These are phyloP conservation scores for Orbilia javanica DNA, from an alignment of 2,329 filamentous ascomycete genomes.

Conservation along the genomic window DNA sequence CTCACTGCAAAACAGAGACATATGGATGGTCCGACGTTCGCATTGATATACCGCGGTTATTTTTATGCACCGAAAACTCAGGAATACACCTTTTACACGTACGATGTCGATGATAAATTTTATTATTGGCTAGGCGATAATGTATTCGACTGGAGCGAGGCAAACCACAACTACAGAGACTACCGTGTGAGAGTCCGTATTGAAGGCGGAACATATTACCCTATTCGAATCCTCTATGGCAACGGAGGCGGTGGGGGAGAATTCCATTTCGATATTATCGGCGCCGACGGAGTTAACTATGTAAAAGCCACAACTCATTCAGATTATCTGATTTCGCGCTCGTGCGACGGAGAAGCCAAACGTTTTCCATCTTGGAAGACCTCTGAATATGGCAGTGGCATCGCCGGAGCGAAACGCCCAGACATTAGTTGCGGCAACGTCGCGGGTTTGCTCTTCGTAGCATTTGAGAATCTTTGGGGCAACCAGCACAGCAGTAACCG, in stretches of 20 bases:
- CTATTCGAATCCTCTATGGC: conserved; percentile 14
- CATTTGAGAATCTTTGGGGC: conserved; percentile 3
- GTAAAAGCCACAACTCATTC: background rate
- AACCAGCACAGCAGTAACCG: conserved; percentile 4
- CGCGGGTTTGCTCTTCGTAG: conserved; percentile 8
- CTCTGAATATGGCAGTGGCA: conserved; percentile 3
- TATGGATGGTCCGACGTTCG: conserved; percentile 18
- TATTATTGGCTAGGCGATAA: conserved; percentile 12
- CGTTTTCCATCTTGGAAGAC: conserved; percentile 9
- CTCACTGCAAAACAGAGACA: conserved; percentile 5
- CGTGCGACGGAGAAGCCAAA: conserved; percentile 21
- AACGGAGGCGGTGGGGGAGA: conserved; percentile 19
- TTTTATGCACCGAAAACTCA: conserved; percentile 29
- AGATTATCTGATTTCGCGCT: conserved; percentile 18
- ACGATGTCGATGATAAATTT: conserved; percentile 26
- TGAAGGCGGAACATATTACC: conserved; percentile 15
- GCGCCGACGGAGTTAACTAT: conserved; percentile 19
- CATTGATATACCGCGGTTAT: conserved; percentile 13
- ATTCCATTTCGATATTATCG: conserved; percentile 21
- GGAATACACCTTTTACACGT: conserved; percentile 9
- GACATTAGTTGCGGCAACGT: conserved; percentile 10
- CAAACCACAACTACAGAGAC: conserved; percentile 9
- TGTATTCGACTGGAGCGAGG: conserved; percentile 10
- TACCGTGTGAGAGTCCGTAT: background rate
- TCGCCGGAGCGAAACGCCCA: background rate